Conservation (phyloP, 306 rosid species). For the Mucuna pruriens region DNA sequence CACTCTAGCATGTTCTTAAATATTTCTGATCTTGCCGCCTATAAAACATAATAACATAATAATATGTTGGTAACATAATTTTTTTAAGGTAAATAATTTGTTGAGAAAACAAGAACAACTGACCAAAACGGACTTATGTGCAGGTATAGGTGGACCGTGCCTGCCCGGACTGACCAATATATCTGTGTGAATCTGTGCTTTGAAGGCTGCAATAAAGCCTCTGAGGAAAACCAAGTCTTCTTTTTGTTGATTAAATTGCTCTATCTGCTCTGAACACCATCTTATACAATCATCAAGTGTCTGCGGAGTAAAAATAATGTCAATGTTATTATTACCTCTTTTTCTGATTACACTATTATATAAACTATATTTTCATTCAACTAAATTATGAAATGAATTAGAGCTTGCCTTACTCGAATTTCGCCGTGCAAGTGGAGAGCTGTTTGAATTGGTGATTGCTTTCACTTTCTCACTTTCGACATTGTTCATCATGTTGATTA, state of each 20-base stretch:
- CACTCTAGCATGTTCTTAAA: slow-evolving; percentile 76
- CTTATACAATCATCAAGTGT: slow-evolving; percentile 53
- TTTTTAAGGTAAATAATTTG: neutral
- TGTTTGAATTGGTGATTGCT: slow-evolving; percentile 1
- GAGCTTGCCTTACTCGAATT: slow-evolving; percentile 82
- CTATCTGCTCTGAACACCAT: slow-evolving; percentile 49
- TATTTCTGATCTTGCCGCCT: slow-evolving; percentile 84
- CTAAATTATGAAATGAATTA: slow-evolving; percentile 30
- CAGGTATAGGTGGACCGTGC: slow-evolving; percentile 58
- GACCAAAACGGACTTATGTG: slow-evolving; percentile 66
- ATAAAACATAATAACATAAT: neutral
- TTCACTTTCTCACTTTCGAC: slow-evolving; percentile 49
- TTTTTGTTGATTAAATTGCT: slow-evolving; percentile 41
- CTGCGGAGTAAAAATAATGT: slow-evolving; percentile 39
- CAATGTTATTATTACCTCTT: neutral
- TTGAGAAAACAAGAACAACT: slow-evolving; percentile 7
- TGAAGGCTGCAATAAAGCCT: slow-evolving; percentile 60
- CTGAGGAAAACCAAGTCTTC: slow-evolving; percentile 56
- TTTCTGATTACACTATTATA: neutral
- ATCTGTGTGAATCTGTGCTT: slow-evolving; percentile 68
- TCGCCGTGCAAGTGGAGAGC: slow-evolving; percentile 32
- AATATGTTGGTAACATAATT: too few species aligned
- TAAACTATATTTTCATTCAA: neutral
- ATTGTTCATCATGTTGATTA: slow-evolving; percentile 57
- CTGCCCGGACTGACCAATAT: slow-evolving; percentile 57